phyloP scores from a whole-genome alignment of 352 stramenopile species.

The Saprolegnia parasitica region DNA sequence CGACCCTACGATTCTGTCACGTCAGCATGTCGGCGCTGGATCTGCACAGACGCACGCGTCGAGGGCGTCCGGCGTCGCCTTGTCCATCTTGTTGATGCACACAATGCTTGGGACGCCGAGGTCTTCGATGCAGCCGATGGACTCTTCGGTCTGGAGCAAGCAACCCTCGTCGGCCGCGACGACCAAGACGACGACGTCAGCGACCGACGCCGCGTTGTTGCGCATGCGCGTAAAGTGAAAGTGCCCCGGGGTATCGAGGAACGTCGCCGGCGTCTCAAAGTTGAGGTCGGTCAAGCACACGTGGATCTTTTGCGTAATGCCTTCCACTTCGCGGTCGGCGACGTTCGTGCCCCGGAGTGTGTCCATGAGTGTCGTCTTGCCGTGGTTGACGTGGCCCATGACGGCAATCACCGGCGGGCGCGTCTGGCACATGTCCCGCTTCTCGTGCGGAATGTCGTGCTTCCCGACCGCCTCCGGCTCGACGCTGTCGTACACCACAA shows the following conservation, averaged over 20 bases:
- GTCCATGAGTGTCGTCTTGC: conserved; percentile 99
- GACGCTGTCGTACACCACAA: conserved; percentile 55
- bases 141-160: conserved; percentile 97
- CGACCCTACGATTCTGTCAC: conserved; percentile 13
- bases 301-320: conserved; percentile 99
- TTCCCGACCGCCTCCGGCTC: conserved; percentile 37
- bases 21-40: conserved; percentile 3
- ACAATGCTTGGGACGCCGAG: conserved; percentile 63
- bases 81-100: conserved; percentile 88
- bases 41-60: conserved; percentile 24
- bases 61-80: conserved; percentile 41
- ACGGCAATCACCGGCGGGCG: conserved; percentile 95
- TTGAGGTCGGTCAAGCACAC: conserved; percentile 92
- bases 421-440: conserved; percentile 11
- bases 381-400: conserved; percentile 99
- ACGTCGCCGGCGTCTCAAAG: conserved; percentile 76
- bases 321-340: conserved; percentile 91
- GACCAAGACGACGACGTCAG: conserved; percentile 96
- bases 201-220: conserved; percentile 93
- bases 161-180: conserved; percentile 98
- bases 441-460: conserved; percentile 30
- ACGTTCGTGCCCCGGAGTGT: conserved; percentile 87
- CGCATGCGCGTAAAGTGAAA: conserved; percentile 99
- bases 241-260: conserved; percentile 99
- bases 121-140: conserved; percentile 85